Percentiles rank a stretch among this genome's conserved stretches.
Conservation (phyloP, 164 flowering plant species). For the Vitis amurensis region DNA sequence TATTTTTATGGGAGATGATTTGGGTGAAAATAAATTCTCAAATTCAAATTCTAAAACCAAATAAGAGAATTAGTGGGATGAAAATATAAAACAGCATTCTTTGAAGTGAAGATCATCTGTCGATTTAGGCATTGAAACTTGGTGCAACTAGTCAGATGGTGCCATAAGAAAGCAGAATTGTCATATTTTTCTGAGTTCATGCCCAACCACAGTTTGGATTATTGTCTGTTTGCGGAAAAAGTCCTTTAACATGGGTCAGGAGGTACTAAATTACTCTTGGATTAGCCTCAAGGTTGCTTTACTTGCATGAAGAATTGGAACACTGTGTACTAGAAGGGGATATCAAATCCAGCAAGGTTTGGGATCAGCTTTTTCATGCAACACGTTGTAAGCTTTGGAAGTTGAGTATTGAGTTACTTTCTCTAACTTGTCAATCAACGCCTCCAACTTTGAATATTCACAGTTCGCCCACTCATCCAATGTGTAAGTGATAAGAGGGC, state of each 20-base stretch:
- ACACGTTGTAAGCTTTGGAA: too few species aligned
- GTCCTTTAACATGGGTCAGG: background rate
- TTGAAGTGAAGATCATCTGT: background rate
- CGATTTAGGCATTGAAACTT: constrained; percentile 3
- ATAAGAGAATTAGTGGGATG: too few species aligned
- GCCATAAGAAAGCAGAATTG: background rate
- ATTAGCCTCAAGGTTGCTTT: constrained; percentile 2
- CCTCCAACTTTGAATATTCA: too few species aligned
- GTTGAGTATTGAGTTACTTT: too few species aligned
- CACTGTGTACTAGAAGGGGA: background rate
- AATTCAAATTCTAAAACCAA: too few species aligned
- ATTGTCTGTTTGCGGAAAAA: background rate
- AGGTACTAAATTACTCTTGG: constrained; percentile 2
- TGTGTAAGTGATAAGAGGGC: too few species aligned
- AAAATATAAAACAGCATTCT: too few species aligned
- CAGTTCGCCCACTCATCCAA: too few species aligned
- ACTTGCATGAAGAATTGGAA: constrained; percentile 1
- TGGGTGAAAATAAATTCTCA: too few species aligned
- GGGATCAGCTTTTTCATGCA: too few species aligned
- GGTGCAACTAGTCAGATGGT: constrained; percentile 8
- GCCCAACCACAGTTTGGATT: constrained; percentile 2
- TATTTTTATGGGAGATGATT: too few species aligned
- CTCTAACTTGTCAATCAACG: too few species aligned
- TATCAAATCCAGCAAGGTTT: constrained; percentile 3
- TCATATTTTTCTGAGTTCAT: background rate